A percentile compares a stretch with the other conserved stretches of the same genome.
Conservation (phyloP, 1,284 basidiomycete species). For the Mycocalia duriaeana region DNA sequence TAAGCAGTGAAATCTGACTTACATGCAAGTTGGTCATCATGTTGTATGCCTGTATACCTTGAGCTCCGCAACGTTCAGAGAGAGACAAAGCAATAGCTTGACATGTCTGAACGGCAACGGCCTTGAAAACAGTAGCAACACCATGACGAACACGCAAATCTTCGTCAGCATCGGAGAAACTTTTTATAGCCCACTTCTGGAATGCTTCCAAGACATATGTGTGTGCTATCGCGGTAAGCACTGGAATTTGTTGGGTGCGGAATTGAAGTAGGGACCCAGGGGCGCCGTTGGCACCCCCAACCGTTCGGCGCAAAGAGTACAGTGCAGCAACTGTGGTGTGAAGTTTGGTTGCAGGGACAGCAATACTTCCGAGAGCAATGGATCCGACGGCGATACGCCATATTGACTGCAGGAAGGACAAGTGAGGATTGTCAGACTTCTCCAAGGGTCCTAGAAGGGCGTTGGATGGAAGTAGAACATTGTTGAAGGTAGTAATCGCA, state of each 20-base stretch:
- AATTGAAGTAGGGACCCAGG: slow-evolving; percentile 47
- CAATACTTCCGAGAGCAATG: slow-evolving; percentile 44
- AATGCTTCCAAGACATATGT: slow-evolving; percentile 42
- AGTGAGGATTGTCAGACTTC: slow-evolving; percentile 48
- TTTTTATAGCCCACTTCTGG: slow-evolving; percentile 32
- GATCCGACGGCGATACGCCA: slow-evolving; percentile 48
- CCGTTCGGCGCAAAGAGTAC: slow-evolving; percentile 45
- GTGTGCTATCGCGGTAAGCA: slow-evolving; percentile 41
- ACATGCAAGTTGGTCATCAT: slow-evolving; percentile 46
- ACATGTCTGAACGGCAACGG: slow-evolving; percentile 46
- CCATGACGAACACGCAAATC: slow-evolving; percentile 43
- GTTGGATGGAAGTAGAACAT: slow-evolving; percentile 38
- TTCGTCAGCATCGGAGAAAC: slow-evolving; percentile 27
- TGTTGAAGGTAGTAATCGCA: slow-evolving; percentile 42
- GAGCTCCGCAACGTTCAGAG: slow-evolving; percentile 50
- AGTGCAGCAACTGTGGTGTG: slow-evolving; percentile 42
- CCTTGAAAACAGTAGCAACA: slow-evolving; percentile 45
- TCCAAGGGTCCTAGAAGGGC: slow-evolving; percentile 41
- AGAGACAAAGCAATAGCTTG: slow-evolving; percentile 36
- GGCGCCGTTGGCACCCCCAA: slow-evolving; percentile 34
- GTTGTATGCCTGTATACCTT: slow-evolving; percentile 52
- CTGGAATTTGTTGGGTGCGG: slow-evolving; percentile 53
- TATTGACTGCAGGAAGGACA: too few species aligned
- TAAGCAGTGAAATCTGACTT: too few species aligned
- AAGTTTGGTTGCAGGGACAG: slow-evolving; percentile 44